phyloP scores from a whole-genome alignment of 768 basidiomycete species.

The Naganishia friedmannii region DNA sequence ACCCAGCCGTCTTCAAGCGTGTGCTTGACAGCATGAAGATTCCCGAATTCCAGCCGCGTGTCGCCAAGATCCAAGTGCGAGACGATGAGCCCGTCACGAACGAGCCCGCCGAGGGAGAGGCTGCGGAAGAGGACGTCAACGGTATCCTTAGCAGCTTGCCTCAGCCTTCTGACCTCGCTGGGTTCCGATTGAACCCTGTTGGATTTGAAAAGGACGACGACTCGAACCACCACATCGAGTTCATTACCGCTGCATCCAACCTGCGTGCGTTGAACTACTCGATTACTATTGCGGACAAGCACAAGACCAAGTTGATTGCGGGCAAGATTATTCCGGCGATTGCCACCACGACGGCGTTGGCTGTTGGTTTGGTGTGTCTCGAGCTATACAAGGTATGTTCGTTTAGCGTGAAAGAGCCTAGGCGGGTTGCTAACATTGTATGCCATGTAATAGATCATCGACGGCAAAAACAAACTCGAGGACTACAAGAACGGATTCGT shows the following conservation, averaged over 20 bases:
- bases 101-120: constrained; percentile 37
- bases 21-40: constrained; percentile 77
- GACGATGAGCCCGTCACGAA: constrained; percentile 79
- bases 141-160: constrained; percentile 71
- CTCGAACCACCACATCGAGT: constrained; percentile 95
- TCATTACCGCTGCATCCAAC: constrained; percentile 96
- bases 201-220: constrained; percentile 99
- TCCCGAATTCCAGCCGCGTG: constrained; percentile 88
- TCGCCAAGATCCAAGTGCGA: constrained; percentile 85
- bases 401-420: neutral
- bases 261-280: constrained; percentile 91
- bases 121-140: constrained; percentile 58
- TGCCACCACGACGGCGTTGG: constrained; percentile 93
- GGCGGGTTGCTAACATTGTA: neutral
- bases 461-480: constrained; percentile 87
- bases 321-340: constrained; percentile 99
- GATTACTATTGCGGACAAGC: constrained; percentile 79
- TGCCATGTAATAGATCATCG: constrained; percentile 68
- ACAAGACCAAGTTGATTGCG: constrained; percentile 87
- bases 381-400: constrained; percentile 89
- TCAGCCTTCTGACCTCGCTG: constrained; percentile 82
- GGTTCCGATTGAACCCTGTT: constrained; percentile 91
- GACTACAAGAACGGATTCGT: constrained; percentile 98
- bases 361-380: constrained; percentile 90
- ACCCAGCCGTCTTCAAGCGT: constrained; percentile 75